A percentile compares a stretch with the other conserved stretches of the same genome.
Evolutionary conservation across 495 filamentous ascomycete species (phyloP).

Genomic region (Trichoderma asperelloides): DNA sequence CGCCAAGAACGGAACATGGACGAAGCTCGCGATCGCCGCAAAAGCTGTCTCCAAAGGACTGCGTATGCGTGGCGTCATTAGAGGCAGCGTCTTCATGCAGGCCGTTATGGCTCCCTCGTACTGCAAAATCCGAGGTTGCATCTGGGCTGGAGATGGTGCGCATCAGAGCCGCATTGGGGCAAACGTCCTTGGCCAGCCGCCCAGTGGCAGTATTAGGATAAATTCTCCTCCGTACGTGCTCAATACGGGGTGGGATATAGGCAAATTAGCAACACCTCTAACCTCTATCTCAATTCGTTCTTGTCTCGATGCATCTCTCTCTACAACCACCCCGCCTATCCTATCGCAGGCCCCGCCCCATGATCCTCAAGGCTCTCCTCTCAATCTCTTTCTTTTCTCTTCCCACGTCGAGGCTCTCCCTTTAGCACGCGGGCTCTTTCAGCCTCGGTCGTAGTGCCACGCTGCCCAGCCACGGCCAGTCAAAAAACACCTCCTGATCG

Average conservation of each 20-base stretch:
- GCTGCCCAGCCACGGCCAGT: background rate
- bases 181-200: background rate
- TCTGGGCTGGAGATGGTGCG: background rate
- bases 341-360: no score
- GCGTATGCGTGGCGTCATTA: background rate
- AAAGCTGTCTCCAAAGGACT: background rate
- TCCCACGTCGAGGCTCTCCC: background rate
- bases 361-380: background rate
- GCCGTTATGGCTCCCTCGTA: background rate
- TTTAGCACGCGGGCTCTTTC: background rate
- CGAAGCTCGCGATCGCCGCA: no score
- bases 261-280: no score
- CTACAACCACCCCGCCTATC: no score
- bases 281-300: no score
- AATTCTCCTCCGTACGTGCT: background rate
- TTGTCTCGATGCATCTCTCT: no score
- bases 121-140: background rate
- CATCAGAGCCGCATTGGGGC: background rate
- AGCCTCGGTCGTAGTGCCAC: background rate
- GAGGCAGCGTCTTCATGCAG: background rate
- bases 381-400: background rate
- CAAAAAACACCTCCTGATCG: background rate
- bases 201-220: background rate
- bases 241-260: no score
- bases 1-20: no score